Evolutionary conservation across 2,329 filamentous ascomycete genomes (phyloP).

Genomic region (Helminthosporium solani): DNA sequence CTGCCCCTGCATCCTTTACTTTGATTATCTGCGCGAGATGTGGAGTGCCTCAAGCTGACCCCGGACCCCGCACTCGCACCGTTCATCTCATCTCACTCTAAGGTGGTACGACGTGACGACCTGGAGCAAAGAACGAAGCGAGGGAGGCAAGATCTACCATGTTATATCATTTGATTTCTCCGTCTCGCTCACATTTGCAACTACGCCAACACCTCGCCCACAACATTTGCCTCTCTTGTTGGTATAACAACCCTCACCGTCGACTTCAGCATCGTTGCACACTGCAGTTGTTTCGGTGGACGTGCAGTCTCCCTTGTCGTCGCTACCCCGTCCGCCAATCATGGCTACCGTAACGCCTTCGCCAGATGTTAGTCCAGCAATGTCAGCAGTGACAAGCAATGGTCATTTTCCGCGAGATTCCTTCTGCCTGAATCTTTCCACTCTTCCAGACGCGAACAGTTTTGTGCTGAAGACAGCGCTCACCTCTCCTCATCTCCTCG

Average conservation of each 20-base stretch:
- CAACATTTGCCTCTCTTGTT: not conserved
- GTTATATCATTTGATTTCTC: slow-evolving; percentile 15
- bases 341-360: slow-evolving; percentile 44
- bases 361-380: slow-evolving; percentile 44
- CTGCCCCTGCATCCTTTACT: slow-evolving; percentile 28
- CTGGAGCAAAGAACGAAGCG: slow-evolving; percentile 18
- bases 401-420: slow-evolving; percentile 41
- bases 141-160: slow-evolving; percentile 7
- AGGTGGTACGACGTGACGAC: slow-evolving; percentile 16
- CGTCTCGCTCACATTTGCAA: slow-evolving; percentile 5
- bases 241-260: not conserved
- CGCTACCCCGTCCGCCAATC: slow-evolving; percentile 38
- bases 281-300: slow-evolving; percentile 26
- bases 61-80: slow-evolving; percentile 34
- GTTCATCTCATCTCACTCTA: not conserved
- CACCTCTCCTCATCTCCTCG: slow-evolving; percentile 42
- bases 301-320: slow-evolving; percentile 31
- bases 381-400: slow-evolving; percentile 45
- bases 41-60: slow-evolving; percentile 36
- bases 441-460: slow-evolving; percentile 39
- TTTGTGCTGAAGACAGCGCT: slow-evolving; percentile 42
- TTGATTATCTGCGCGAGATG: slow-evolving; percentile 32
- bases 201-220: not conserved
- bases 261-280: slow-evolving; percentile 28
- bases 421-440: slow-evolving; percentile 44